Evolutionary conservation across 176 grass and related monocot species (phyloP).

Genomic region (Aegilops tauschii): DNA sequence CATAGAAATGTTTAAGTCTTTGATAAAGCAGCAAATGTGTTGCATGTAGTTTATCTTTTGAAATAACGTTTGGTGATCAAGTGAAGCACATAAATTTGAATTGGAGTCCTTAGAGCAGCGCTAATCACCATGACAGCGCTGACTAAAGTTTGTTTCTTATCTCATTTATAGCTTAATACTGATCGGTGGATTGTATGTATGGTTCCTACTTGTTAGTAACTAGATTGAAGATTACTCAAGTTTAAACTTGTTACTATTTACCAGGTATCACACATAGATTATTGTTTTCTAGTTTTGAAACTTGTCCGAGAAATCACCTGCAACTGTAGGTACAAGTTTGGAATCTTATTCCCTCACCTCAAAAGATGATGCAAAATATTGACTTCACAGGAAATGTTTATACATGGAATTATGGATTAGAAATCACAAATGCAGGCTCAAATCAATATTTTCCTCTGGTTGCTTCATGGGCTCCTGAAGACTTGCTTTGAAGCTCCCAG

Average conservation of each 20-base stretch:
- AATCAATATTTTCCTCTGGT: conserved; percentile 51
- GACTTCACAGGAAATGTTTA: conserved; percentile 21
- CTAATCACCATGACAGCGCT: background rate
- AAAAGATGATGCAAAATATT: conserved; percentile 9
- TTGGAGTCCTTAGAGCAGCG: background rate
- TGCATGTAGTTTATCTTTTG: conserved; percentile 1
- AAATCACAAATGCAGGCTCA: conserved; percentile 63
- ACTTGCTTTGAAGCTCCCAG: conserved; percentile 66
- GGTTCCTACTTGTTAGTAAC: background rate
- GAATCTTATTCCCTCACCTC: background rate
- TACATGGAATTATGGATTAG: conserved; percentile 15
- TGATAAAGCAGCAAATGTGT: background rate
- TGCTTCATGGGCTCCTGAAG: conserved; percentile 32
- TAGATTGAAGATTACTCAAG: background rate
- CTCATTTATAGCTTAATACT: background rate
- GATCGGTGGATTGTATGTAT: background rate
- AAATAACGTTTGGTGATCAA: background rate
- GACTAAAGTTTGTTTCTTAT: background rate
- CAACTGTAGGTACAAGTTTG: background rate
- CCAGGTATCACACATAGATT: background rate
- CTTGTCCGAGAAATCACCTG: background rate
- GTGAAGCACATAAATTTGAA: conserved; percentile 8
- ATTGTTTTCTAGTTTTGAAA: background rate
- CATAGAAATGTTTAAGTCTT: background rate
- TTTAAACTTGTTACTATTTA: background rate